These are phyloP conservation scores for Neonectria sp. DNA, from an alignment of 2,329 filamentous ascomycete genomes.

Conservation along the genomic window DNA sequence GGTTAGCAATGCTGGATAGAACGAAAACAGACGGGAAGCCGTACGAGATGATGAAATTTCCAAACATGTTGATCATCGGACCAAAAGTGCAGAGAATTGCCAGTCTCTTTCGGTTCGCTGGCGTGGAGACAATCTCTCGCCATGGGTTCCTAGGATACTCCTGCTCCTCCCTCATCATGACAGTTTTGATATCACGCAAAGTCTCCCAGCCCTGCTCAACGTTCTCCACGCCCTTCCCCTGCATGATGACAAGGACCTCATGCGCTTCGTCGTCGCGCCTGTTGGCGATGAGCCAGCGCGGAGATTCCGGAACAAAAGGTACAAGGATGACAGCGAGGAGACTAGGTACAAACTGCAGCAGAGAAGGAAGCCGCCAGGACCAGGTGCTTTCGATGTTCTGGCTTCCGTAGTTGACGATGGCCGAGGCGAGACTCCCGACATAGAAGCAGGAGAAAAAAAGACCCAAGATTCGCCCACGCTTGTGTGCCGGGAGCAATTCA, in stretches of 20 bases:
- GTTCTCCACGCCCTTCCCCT: conserved; percentile 55
- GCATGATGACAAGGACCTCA: conserved; percentile 56
- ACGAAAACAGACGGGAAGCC: background rate
- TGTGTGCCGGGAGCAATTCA: conserved; percentile 60
- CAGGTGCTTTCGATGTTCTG: conserved; percentile 49
- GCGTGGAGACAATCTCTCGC: conserved; percentile 45
- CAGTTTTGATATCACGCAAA: conserved; percentile 42
- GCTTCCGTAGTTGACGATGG: conserved; percentile 43
- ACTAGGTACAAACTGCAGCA: conserved; percentile 50
- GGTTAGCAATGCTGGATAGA: background rate
- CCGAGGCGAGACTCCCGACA: conserved; percentile 48
- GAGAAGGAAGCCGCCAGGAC: conserved; percentile 52
- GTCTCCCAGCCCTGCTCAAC: conserved; percentile 22
- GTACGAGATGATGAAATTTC: conserved; percentile 52
- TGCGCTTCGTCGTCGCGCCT: conserved; percentile 49
- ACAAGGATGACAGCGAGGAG: conserved; percentile 28
- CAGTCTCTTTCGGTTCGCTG: conserved; percentile 45
- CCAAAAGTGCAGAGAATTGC: conserved; percentile 46
- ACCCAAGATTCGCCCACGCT: conserved; percentile 36
- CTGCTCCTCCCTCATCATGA: conserved; percentile 43
- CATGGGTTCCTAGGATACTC: conserved; percentile 47
- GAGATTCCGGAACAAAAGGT: conserved; percentile 44
- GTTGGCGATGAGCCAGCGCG: conserved; percentile 54
- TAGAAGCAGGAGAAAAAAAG: conserved; percentile 48
- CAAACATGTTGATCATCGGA: conserved; percentile 48